Conservation (phyloP, 768 basidiomycete species). For the Clitopilus passeckerianus region DNA sequence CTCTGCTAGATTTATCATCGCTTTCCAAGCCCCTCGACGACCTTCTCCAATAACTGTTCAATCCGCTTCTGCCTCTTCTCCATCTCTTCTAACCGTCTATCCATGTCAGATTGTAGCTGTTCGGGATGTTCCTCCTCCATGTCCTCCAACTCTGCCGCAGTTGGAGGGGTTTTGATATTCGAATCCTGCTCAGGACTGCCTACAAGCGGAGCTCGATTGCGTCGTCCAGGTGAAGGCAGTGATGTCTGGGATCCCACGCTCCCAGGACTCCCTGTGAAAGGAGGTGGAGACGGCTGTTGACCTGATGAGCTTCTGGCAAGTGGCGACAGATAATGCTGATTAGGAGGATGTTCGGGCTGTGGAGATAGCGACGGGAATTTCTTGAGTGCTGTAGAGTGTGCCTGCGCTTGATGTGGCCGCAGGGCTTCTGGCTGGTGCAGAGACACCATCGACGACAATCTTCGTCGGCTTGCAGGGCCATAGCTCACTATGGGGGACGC, state of each 20-base stretch:
- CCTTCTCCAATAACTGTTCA: conserved; percentile 33
- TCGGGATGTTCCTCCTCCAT: background rate
- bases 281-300: background rate
- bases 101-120: background rate
- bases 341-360: conserved; percentile 11
- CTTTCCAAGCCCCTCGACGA: conserved; percentile 23
- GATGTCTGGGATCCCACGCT: background rate
- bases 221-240: background rate
- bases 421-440: background rate
- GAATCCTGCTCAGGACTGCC: conserved; percentile 13
- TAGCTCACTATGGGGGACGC: conserved; percentile 30
- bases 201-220: conserved; percentile 6
- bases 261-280: background rate
- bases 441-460: conserved; percentile 30
- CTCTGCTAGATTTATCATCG: background rate
- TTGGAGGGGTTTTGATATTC: background rate
- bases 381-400: conserved; percentile 12
- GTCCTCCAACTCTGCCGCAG: background rate
- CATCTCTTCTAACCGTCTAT: conserved; percentile 25
- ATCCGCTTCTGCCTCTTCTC: conserved; percentile 43
- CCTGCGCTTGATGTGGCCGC: conserved; percentile 12
- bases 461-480: conserved; percentile 37
- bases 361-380: conserved; percentile 16
- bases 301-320: background rate
- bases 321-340: background rate